A percentile compares a stretch with the other conserved stretches of the same genome.
Evolutionary conservation across 1,139 yeast genomes (phyloP).

Genomic region (Hansenula sp.): DNA sequence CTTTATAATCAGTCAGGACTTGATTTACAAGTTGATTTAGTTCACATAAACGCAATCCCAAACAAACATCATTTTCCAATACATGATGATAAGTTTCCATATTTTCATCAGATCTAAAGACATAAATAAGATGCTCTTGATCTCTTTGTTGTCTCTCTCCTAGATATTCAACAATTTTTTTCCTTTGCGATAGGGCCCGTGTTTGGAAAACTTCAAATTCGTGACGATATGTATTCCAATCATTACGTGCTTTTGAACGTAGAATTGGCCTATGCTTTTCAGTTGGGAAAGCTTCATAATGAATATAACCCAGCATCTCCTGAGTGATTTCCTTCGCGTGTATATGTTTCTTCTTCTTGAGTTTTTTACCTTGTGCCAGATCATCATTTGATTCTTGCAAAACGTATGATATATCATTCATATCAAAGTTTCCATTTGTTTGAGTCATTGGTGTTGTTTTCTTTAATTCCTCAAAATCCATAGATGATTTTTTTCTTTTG

Average conservation of each 20-base stretch:
- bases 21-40: background rate
- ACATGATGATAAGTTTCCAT: background rate
- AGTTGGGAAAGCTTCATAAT: background rate
- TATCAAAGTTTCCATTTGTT: constrained; percentile 12
- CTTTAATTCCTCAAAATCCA: constrained; percentile 5
- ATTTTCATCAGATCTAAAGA: background rate
- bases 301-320: background rate
- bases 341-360: background rate
- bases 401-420: constrained; percentile 3
- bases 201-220: background rate
- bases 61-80: background rate
- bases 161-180: background rate
- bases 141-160: background rate
- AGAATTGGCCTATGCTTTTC: background rate
- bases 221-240: background rate
- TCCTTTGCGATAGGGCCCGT: background rate
- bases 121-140: background rate
- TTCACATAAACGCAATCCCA: background rate
- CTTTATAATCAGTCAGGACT: background rate
- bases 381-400: constrained; percentile 2
- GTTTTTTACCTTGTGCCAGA: background rate
- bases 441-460: constrained; percentile 14
- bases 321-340: background rate
- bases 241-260: background rate
- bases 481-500: background rate